Evolutionary conservation across 1,284 basidiomycete genomes (phyloP), one percentile per base, ranked within the genome.

Genomic region (Ceratobasidium sp.): DNA sequence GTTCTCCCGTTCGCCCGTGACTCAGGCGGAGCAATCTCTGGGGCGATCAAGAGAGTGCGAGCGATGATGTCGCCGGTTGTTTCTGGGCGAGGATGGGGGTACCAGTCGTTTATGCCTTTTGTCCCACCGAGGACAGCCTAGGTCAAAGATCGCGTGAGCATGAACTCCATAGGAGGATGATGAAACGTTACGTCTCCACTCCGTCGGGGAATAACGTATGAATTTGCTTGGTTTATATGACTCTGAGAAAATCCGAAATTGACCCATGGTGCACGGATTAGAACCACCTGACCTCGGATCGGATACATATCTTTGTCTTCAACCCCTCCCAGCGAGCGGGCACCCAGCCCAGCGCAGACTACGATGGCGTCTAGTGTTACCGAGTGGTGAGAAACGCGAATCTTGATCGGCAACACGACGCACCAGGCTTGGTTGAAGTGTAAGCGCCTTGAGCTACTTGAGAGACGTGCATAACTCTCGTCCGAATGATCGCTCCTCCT

Each of bases 51-150:
- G 1, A 95, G 85, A 4, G 84, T 89, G 20, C 89, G 89, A 39
- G 86, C 83, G 23, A 95, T 87, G 73, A 95, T 94, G 63, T 90
- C 88, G 5, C 84, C 83, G 0, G 91, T 91, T 15, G 60, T 63
- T 42, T 63, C 60, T 42, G 33, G 60, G 7, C 92, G 89, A 3
- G 92, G 89, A 7, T 82, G 84, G 3, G 91, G 89, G 77, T 89
- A 88, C 72, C 93, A 94, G 82, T 94, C 93, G 81, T 93, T 85
- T 0, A 86, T 85, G 0, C 85, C 87, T 77, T 87, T 89, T 23
- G 89, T 92, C 0, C 93, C 93, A 4, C 93, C 93, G 0, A 94
- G 85, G 42, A 94, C 86, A 9, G 94, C 89, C 88, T 92, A 79
- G 75, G 44, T 7, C 2, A 15, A 28, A 7, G 4, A 13, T 33